Evolutionary conservation across 1,284 basidiomycete genomes (phyloP).

Genomic region (Puccinia horiana): DNA sequence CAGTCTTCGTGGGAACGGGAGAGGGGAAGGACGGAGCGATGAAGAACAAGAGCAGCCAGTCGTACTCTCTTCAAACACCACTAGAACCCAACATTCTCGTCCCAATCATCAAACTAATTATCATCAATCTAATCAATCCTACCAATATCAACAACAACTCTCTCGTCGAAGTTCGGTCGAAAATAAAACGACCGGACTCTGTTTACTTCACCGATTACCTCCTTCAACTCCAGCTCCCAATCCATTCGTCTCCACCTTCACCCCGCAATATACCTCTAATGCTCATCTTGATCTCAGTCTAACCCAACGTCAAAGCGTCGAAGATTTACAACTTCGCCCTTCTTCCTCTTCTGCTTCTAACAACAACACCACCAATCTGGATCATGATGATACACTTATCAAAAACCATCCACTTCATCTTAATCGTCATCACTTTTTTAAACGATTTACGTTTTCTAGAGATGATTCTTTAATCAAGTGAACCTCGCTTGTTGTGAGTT

Average conservation of each 20-base stretch:
- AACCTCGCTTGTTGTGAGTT: not conserved
- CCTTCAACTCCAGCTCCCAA: not conserved
- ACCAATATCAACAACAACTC: not conserved
- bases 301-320: not conserved
- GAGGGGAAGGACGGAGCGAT: not conserved
- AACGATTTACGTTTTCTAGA: not conserved
- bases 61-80: not conserved
- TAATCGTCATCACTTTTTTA: not conserved
- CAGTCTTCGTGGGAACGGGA: not conserved
- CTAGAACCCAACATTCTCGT: not conserved
- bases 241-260: not conserved
- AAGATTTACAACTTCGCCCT: not conserved
- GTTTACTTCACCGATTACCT: not conserved
- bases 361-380: too few species aligned
- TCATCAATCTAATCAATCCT: not conserved
- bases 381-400: not conserved
- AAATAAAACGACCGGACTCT: not conserved
- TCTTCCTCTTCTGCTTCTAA: too few species aligned
- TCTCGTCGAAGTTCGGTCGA: conserved; percentile 37
- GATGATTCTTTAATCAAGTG: not conserved
- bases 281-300: not conserved
- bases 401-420: not conserved
- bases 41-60: not conserved
- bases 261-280: not conserved
- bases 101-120: not conserved